Evolutionary conservation across 257 asterid genomes (phyloP).

Genomic region (Marsdenia floribunda): DNA sequence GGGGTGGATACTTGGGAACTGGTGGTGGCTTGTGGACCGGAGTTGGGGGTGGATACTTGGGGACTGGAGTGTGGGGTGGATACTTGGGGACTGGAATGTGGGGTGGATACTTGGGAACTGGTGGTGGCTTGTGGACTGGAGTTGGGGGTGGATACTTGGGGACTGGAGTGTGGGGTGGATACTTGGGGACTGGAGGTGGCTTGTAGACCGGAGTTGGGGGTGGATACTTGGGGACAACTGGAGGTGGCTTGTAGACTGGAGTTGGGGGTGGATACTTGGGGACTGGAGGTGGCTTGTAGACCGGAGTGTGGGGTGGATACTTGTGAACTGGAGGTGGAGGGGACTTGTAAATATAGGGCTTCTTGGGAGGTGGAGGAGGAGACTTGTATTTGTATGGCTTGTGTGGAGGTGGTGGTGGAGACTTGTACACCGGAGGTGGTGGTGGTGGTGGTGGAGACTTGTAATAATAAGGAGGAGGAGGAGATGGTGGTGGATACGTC

Average conservation of each 20-base stretch:
- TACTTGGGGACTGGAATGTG: background rate
- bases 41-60: background rate
- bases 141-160: constrained; percentile 1
- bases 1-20: too few relatives aligned
- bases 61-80: background rate
- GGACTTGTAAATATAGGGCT: background rate
- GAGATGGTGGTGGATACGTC: constrained; percentile 4
- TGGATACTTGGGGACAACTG: background rate
- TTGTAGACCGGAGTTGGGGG: background rate
- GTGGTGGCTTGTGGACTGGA: background rate
- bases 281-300: background rate
- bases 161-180: background rate
- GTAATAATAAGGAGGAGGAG: background rate
- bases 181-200: background rate
- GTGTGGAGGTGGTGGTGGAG: background rate
- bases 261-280: background rate
- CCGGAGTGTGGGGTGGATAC: background rate
- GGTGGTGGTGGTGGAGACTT: constrained; percentile 5
- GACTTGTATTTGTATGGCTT: background rate
- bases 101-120: background rate
- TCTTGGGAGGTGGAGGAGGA: background rate
- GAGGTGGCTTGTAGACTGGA: background rate
- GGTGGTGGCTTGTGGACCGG: background rate
- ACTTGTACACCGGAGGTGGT: background rate
- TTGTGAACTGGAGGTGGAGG: background rate